Conservation (phyloP, 1,284 basidiomycete genomes). For the Rhodotorula sp. region DNA sequence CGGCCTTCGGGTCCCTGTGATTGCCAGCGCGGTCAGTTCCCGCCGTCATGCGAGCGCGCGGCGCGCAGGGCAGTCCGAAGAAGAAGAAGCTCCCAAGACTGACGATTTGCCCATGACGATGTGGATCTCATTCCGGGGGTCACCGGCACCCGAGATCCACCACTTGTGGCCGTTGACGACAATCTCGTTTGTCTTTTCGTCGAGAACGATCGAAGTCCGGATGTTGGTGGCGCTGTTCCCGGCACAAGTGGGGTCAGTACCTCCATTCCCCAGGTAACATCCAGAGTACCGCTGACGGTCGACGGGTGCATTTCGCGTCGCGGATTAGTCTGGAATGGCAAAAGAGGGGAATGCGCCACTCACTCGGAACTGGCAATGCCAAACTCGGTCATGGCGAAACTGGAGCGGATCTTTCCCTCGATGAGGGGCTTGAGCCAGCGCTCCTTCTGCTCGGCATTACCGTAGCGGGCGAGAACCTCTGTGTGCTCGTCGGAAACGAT, state of each 20-base stretch:
- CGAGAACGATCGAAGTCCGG: conserved; percentile 76
- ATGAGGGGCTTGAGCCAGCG: conserved; percentile 85
- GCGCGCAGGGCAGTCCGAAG: conserved; percentile 51
- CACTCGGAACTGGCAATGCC: conserved; percentile 58
- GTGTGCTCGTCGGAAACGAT: background rate
- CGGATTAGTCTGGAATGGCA: background rate
- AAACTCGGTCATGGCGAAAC: conserved; percentile 92
- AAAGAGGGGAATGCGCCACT: conserved; percentile 40
- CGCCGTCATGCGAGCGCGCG: background rate
- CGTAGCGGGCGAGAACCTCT: conserved; percentile 95
- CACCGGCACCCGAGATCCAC: conserved; percentile 98
- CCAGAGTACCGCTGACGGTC: no score
- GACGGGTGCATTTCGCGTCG: no score
- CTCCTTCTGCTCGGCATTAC: conserved; percentile 81
- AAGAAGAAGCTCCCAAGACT: background rate
- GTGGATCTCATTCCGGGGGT: conserved; percentile 84
- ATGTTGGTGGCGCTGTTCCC: conserved; percentile 80
- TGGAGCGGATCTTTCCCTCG: conserved; percentile 87
- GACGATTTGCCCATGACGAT: conserved; percentile 80
- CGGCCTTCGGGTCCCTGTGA: conserved; percentile 38
- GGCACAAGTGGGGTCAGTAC: background rate
- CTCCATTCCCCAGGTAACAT: background rate
- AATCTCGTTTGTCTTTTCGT: conserved; percentile 71
- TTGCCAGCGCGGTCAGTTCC: no score
- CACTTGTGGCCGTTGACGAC: conserved; percentile 97